phyloP scores from a whole-genome alignment of 2,329 filamentous ascomycete species.

The Parafenestella ontariensis region DNA sequence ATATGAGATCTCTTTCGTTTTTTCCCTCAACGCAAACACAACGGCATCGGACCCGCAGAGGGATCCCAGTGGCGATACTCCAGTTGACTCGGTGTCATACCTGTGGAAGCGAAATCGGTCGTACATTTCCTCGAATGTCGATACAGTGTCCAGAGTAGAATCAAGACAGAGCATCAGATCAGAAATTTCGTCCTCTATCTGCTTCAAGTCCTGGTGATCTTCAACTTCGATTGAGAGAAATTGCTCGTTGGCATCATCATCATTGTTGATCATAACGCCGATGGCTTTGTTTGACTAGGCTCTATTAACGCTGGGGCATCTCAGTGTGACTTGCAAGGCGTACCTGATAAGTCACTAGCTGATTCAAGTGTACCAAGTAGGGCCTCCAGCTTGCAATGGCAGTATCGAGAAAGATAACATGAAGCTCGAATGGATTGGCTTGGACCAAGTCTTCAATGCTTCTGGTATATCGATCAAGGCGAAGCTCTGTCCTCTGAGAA shows the following conservation, averaged over 20 bases:
- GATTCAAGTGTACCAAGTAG: slow-evolving; percentile 19
- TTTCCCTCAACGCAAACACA: slow-evolving; percentile 10
- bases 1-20: slow-evolving; percentile 15
- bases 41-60: slow-evolving; percentile 7
- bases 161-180: slow-evolving; percentile 29
- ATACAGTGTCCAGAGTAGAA: slow-evolving; percentile 24
- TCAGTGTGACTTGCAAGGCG: background rate
- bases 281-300: slow-evolving; percentile 22
- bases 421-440: slow-evolving; percentile 33
- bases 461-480: slow-evolving; percentile 7
- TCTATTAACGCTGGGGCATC: background rate
- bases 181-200: slow-evolving; percentile 26
- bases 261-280: slow-evolving; percentile 9
- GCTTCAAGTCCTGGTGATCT: slow-evolving; percentile 26
- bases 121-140: slow-evolving; percentile 23
- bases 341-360: slow-evolving; percentile 6
- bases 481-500: slow-evolving; percentile 9
- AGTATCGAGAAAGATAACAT: slow-evolving; percentile 27
- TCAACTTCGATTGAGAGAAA: slow-evolving; percentile 21
- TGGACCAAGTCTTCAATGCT: background rate
- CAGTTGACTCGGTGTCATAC: background rate
- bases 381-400: slow-evolving; percentile 26
- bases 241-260: slow-evolving; percentile 6
- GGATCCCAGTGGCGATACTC: background rate
- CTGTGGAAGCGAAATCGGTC: slow-evolving; percentile 7